Percentiles rank a stretch among this genome's conserved stretches.
phyloP scores from a whole-genome alignment of 2,329 filamentous ascomycete species.

The Fusarium sp. region DNA sequence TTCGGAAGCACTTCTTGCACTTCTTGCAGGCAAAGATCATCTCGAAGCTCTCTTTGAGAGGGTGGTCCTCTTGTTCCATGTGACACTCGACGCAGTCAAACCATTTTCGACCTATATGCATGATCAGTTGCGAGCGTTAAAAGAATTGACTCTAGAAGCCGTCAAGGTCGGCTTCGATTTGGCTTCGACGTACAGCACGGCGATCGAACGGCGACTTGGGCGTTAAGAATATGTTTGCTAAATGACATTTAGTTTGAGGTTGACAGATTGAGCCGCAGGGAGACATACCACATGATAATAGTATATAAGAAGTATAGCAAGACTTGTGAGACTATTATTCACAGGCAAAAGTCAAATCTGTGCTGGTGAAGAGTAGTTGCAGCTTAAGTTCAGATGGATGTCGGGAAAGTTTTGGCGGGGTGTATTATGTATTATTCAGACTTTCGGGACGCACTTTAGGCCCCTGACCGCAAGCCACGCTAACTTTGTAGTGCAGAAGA shows the following conservation, averaged over 20 bases:
- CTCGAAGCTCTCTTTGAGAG: constrained; percentile 81
- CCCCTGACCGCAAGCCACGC: constrained; percentile 24
- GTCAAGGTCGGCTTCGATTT: not conserved
- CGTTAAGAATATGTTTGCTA: constrained; percentile 98
- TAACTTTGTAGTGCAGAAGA: constrained; percentile 2
- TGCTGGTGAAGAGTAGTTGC: constrained; percentile 6
- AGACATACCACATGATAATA: constrained; percentile 56
- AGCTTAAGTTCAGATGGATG: constrained; percentile 18
- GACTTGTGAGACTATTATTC: not conserved
- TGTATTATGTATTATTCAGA: constrained; percentile 39
- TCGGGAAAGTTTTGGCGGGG: constrained; percentile 38
- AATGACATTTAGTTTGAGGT: constrained; percentile 19
- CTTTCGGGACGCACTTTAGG: constrained; percentile 21
- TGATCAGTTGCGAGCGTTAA: not conserved
- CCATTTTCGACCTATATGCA: constrained; percentile 85
- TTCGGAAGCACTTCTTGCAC: constrained; percentile 98
- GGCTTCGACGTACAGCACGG: constrained; percentile 81
- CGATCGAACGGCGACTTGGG: constrained; percentile 94
- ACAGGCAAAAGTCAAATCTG: not conserved
- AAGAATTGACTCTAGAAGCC: not conserved
- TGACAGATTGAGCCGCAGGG: not conserved
- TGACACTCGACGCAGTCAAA: constrained; percentile 99
- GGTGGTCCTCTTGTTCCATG: constrained; percentile 81
- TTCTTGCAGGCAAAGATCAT: constrained; percentile 99
- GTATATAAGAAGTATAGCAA: no score